Conservation (phyloP, 2,329 filamentous ascomycete species). For the Hypoxylon sp. region DNA sequence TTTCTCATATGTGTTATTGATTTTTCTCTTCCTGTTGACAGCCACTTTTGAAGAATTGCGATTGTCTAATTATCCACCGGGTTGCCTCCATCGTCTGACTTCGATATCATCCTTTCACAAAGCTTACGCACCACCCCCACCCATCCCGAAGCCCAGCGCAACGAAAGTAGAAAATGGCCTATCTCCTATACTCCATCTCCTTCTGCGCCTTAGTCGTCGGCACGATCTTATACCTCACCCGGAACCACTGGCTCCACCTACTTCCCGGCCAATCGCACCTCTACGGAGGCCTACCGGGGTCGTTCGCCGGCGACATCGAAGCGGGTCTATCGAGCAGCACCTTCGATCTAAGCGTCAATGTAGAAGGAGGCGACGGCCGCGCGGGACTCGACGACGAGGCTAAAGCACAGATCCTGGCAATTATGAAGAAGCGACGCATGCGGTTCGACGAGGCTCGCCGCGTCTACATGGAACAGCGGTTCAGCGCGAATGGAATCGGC, state of each 20-base stretch:
- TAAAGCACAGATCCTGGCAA: constrained; percentile 86
- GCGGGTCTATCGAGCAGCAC: constrained; percentile 85
- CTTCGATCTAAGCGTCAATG: constrained; percentile 87
- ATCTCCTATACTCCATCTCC: constrained; percentile 83
- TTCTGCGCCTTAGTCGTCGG: constrained; percentile 79
- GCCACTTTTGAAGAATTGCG: constrained; percentile 5
- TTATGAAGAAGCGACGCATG: constrained; percentile 90
- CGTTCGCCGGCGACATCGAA: constrained; percentile 88
- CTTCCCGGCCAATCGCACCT: constrained; percentile 74
- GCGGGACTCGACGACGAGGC: constrained; percentile 84
- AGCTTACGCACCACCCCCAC: constrained; percentile 24
- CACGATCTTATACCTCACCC: constrained; percentile 86
- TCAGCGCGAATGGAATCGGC: constrained; percentile 89
- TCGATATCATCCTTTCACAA: constrained; percentile 14
- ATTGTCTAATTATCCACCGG: constrained; percentile 14
- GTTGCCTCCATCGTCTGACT: constrained; percentile 28
- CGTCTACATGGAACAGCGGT: constrained; percentile 86
- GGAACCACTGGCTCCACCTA: constrained; percentile 80
- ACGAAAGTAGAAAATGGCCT: constrained; percentile 72
- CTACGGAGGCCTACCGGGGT: constrained; percentile 82
- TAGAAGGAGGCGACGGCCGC: constrained; percentile 83
- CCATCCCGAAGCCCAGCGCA: constrained; percentile 4
- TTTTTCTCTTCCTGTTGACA: constrained; percentile 10
- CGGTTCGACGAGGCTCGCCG: constrained; percentile 92
- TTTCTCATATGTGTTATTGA: constrained; percentile 22